Percentiles rank a stretch among this genome's conserved stretches.
Conservation (phyloP, 2,329 filamentous ascomycete species). For the Epichloe brachyelytri region DNA sequence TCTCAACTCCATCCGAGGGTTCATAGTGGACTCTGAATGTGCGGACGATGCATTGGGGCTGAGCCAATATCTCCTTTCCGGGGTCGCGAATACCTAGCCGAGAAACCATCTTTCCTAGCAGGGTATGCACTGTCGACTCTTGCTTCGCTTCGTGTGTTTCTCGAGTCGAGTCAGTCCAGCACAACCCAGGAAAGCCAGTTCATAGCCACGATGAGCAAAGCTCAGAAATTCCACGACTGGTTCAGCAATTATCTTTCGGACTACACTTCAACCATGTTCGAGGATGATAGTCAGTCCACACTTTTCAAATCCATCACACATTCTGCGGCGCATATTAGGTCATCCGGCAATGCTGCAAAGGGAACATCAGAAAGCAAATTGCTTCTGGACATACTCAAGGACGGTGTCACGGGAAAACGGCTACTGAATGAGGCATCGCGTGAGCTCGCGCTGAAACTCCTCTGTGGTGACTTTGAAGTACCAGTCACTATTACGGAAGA, state of each 20-base stretch:
- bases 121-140: conserved; percentile 71
- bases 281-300: conserved; percentile 32
- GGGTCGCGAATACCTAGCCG: conserved; percentile 52
- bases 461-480: conserved; percentile 62
- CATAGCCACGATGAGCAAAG: conserved; percentile 60
- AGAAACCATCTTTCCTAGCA: conserved; percentile 61
- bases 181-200: conserved; percentile 81
- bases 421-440: conserved; percentile 60
- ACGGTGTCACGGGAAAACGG: conserved; percentile 47
- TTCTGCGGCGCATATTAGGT: conserved; percentile 54
- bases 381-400: conserved; percentile 65
- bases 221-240: conserved; percentile 67
- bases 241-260: conserved; percentile 54
- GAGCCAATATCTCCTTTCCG: conserved; percentile 66
- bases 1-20: conserved; percentile 64
- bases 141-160: conserved; percentile 63
- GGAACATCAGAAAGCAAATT: conserved; percentile 67
- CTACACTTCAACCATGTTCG: conserved; percentile 44
- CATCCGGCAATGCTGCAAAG: conserved; percentile 54
- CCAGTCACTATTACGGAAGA: conserved; percentile 38
- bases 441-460: conserved; percentile 54
- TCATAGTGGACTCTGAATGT: conserved; percentile 72
- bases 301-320: conserved; percentile 56
- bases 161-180: conserved; percentile 61
- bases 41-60: conserved; percentile 84